phyloP scores from a whole-genome alignment of 129 eudicot species.

The Flaveria sonorensis region DNA sequence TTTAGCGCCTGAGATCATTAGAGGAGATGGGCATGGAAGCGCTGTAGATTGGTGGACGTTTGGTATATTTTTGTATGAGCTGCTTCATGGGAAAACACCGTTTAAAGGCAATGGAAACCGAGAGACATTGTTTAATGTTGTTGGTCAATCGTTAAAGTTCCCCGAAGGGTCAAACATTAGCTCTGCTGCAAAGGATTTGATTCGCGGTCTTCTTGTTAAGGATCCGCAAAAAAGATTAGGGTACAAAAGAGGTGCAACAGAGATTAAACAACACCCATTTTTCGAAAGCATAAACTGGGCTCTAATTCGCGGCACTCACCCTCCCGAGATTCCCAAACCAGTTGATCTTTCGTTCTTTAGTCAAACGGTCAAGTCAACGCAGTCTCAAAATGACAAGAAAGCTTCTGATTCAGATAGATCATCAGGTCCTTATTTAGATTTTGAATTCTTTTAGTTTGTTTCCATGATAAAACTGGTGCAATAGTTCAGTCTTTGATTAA shows the following conservation, averaged over 20 bases:
- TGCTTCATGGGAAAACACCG: slow-evolving; percentile 86
- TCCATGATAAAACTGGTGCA: slow-evolving; percentile 22
- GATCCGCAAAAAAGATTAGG: slow-evolving; percentile 92
- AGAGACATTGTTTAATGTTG: slow-evolving; percentile 89
- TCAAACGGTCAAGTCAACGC: slow-evolving; percentile 58
- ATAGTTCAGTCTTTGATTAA: slow-evolving; percentile 13
- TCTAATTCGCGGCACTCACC: slow-evolving; percentile 70
- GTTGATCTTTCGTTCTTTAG: slow-evolving; percentile 62
- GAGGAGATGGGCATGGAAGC: slow-evolving; percentile 99
- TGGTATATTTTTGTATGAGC: slow-evolving; percentile 83
- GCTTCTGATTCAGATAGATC: slow-evolving; percentile 73
- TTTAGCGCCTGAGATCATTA: slow-evolving; percentile 87
- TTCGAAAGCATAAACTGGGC: slow-evolving; percentile 90
- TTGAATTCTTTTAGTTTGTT: slow-evolving; percentile 75
- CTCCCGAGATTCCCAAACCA: slow-evolving; percentile 88
- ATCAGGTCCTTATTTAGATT: slow-evolving; percentile 86
- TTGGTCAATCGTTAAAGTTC: slow-evolving; percentile 78
- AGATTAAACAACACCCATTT: slow-evolving; percentile 92
- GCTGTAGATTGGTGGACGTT: slow-evolving; percentile 98
- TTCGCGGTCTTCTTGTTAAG: slow-evolving; percentile 71
- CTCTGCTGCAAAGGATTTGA: slow-evolving; percentile 92
- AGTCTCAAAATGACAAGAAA: slow-evolving; percentile 51
- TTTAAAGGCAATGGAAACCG: slow-evolving; percentile 91
- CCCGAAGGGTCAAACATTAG: slow-evolving; percentile 76
- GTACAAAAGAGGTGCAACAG: slow-evolving; percentile 88